phyloP scores from a whole-genome alignment of 345 rosid genomes.

The Rhodamnia argentea region DNA sequence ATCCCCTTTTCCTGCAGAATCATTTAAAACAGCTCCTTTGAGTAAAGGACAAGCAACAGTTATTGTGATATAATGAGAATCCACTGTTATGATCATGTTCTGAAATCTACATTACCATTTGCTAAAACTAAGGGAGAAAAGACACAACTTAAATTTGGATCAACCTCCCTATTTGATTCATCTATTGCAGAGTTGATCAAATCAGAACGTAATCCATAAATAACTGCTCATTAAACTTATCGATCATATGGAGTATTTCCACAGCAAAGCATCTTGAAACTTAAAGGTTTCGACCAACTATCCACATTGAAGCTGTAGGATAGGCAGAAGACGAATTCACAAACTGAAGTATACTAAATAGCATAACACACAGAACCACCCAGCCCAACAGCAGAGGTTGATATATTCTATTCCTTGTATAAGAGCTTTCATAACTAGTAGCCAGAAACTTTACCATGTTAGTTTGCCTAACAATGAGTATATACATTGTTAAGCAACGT shows the following conservation, averaged over 20 bases:
- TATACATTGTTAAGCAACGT: slow-evolving; percentile 66
- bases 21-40: neutral
- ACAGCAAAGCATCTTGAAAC: neutral
- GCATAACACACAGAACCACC: neutral
- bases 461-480: slow-evolving; percentile 47
- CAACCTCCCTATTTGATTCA: neutral
- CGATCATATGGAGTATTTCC: neutral
- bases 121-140: neutral
- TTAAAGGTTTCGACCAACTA: neutral
- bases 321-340: neutral
- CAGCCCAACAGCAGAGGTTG: neutral
- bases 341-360: neutral
- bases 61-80: neutral
- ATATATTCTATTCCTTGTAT: neutral
- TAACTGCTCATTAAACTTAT: neutral
- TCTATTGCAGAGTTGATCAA: neutral
- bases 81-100: neutral
- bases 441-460: slow-evolving; percentile 41
- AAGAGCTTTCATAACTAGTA: neutral
- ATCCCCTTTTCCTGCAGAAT: slow-evolving; percentile 53
- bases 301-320: neutral
- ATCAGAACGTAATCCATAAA: neutral
- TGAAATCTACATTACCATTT: neutral
- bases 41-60: neutral
- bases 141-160: neutral